Percentiles rank a stretch among this genome's conserved stretches.
Evolutionary conservation across 1,284 basidiomycete species (phyloP).

Genomic region (Boletus hoseneyae): DNA sequence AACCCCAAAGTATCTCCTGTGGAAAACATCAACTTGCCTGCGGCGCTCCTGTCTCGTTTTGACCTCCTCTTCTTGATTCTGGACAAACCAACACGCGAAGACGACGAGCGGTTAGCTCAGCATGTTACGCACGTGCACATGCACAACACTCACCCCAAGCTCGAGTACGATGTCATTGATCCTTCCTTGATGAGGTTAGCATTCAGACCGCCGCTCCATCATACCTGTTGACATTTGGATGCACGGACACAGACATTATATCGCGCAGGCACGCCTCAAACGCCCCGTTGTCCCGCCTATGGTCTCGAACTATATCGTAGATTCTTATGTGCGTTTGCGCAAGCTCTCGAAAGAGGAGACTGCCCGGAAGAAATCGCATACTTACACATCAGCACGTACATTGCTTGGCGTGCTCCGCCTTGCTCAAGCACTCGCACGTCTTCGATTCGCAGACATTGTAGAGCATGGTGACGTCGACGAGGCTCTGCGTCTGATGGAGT

Average conservation of each 20-base stretch:
- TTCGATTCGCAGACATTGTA: conserved; percentile 82
- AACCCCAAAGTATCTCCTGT: conserved; percentile 97
- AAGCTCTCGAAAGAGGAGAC: conserved; percentile 92
- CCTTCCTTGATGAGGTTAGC: conserved; percentile 84
- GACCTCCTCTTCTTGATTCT: conserved; percentile 97
- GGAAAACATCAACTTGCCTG: conserved; percentile 99
- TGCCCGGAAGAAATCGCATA: conserved; percentile 83
- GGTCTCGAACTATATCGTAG: conserved; percentile 93
- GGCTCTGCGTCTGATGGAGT: conserved; percentile 94
- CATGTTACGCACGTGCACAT: conserved; percentile 99
- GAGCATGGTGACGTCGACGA: conserved; percentile 92
- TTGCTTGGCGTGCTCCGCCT: conserved; percentile 93
- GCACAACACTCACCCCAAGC: conserved; percentile 85
- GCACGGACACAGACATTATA: conserved; percentile 75
- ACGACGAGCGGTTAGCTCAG: conserved; percentile 93
- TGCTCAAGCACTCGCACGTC: conserved; percentile 89
- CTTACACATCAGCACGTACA: conserved; percentile 96
- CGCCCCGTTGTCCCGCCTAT: conserved; percentile 84
- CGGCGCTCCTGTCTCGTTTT: conserved; percentile 93
- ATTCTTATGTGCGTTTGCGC: conserved; percentile 93
- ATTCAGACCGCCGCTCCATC: neutral
- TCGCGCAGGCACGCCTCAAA: conserved; percentile 87
- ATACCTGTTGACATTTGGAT: conserved; percentile 5
- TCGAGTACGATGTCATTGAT: conserved; percentile 82
- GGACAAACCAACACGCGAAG: conserved; percentile 91